phyloP scores from a whole-genome alignment of 768 basidiomycete genomes.

The Sporobolomyces pararoseus region DNA sequence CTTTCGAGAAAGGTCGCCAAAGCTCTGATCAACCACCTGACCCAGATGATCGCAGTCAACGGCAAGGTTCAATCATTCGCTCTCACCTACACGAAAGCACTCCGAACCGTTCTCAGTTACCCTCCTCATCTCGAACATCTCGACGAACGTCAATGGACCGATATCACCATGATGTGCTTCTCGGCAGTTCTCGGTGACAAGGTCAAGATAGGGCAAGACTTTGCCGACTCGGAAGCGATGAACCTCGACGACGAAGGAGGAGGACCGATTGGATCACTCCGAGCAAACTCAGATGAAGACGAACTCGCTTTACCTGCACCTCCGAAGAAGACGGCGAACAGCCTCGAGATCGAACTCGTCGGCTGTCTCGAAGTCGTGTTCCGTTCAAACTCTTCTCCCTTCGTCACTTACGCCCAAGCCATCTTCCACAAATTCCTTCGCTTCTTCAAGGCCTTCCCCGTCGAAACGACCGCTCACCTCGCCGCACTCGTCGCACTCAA shows the following conservation, averaged over 20 bases:
- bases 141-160: slow-evolving; percentile 63
- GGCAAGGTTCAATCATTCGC: slow-evolving; percentile 62
- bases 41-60: slow-evolving; percentile 58
- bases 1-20: slow-evolving; percentile 60
- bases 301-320: not conserved
- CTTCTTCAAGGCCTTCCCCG: slow-evolving; percentile 64
- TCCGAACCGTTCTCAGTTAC: slow-evolving; percentile 63
- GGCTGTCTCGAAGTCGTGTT: slow-evolving; percentile 63
- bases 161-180: slow-evolving; percentile 66
- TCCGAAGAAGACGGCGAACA: slow-evolving; percentile 9
- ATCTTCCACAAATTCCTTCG: slow-evolving; percentile 61
- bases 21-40: slow-evolving; percentile 63
- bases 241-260: slow-evolving; percentile 49
- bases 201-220: slow-evolving; percentile 39
- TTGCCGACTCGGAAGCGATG: slow-evolving; percentile 45
- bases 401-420: slow-evolving; percentile 54
- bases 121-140: slow-evolving; percentile 75
- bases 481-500: slow-evolving; percentile 69
- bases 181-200: slow-evolving; percentile 68
- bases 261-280: slow-evolving; percentile 16
- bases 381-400: slow-evolving; percentile 59
- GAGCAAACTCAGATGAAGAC: slow-evolving; percentile 9
- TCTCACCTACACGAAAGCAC: slow-evolving; percentile 73
- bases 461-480: slow-evolving; percentile 73
- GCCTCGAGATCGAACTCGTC: slow-evolving; percentile 64